A percentile compares a stretch with the other conserved stretches of the same genome.
Evolutionary conservation across 306 rosid genomes (phyloP).

Genomic region (Medicago arabica): DNA sequence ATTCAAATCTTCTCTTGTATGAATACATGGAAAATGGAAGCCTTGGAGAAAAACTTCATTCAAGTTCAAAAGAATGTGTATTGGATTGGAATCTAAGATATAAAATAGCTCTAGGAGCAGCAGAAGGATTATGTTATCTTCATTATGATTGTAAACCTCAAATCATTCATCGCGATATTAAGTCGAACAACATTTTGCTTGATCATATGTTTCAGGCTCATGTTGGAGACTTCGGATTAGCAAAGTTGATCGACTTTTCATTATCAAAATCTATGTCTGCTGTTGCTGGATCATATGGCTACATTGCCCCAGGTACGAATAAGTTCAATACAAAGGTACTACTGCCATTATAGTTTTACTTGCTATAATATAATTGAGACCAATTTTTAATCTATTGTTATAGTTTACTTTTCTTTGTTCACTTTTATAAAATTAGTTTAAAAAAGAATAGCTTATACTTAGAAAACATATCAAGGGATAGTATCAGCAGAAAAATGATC

Average conservation of each 20-base stretch:
- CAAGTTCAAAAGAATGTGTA: slow-evolving; percentile 46
- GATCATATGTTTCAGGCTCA: slow-evolving; percentile 72
- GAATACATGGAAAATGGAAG: slow-evolving; percentile 91
- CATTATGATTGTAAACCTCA: slow-evolving; percentile 88
- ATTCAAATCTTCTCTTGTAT: slow-evolving; percentile 81
- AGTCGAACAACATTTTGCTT: slow-evolving; percentile 84
- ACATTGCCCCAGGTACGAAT: slow-evolving; percentile 80
- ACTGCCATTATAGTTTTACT: slow-evolving; percentile 1
- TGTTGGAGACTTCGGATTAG: slow-evolving; percentile 96
- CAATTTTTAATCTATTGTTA: slow-evolving; percentile 11
- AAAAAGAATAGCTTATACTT: not conserved
- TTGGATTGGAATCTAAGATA: slow-evolving; percentile 77
- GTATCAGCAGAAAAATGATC: not conserved
- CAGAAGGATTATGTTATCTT: slow-evolving; percentile 85
- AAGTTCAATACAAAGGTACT: slow-evolving; percentile 6
- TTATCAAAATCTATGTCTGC: slow-evolving; percentile 85
- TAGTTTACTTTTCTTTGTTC: not conserved
- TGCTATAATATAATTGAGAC: slow-evolving; percentile 7
- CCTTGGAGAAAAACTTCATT: slow-evolving; percentile 86
- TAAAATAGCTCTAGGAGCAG: slow-evolving; percentile 83
- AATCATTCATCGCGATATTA: slow-evolving; percentile 85
- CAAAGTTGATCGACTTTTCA: slow-evolving; percentile 73
- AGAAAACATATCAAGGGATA: not conserved
- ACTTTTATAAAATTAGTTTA: not conserved
- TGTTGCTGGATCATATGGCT: slow-evolving; percentile 89